Percentiles rank a stretch among this genome's conserved stretches.
Evolutionary conservation across 768 basidiomycete genomes (phyloP).

Genomic region (Boletus rubroflammeus): DNA sequence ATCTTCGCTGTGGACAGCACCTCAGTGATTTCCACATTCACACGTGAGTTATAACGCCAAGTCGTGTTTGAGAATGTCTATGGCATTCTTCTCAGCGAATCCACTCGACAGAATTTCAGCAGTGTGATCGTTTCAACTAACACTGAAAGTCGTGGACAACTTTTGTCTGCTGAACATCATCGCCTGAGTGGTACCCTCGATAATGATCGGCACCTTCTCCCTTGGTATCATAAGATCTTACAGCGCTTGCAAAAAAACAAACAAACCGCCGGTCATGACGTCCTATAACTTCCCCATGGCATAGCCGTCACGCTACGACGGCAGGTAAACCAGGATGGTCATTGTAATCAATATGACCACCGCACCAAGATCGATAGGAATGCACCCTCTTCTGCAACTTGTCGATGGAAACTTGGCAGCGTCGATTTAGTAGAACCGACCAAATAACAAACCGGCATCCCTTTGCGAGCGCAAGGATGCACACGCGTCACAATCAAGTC

Average conservation of each 20-base stretch:
- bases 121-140: background rate
- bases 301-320: background rate
- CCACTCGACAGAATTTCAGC: background rate
- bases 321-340: background rate
- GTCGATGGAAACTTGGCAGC: constrained; percentile 36
- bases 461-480: background rate
- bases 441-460: background rate
- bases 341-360: background rate
- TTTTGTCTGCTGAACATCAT: background rate
- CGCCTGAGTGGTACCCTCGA: background rate
- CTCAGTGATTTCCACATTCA: background rate
- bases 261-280: constrained; percentile 40
- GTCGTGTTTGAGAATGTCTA: too few species aligned
- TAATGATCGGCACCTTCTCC: background rate
- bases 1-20: background rate
- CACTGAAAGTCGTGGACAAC: background rate
- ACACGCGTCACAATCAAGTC: background rate
- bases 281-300: too few species aligned
- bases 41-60: background rate
- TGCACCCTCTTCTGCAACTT: constrained; percentile 41
- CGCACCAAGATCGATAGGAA: background rate
- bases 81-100: background rate
- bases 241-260: constrained; percentile 42
- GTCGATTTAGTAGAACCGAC: background rate
- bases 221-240: constrained; percentile 3